A percentile compares a stretch with the other conserved stretches of the same genome.
Evolutionary conservation across 257 asterid species (phyloP).

Genomic region (Capsicum baccatum): DNA sequence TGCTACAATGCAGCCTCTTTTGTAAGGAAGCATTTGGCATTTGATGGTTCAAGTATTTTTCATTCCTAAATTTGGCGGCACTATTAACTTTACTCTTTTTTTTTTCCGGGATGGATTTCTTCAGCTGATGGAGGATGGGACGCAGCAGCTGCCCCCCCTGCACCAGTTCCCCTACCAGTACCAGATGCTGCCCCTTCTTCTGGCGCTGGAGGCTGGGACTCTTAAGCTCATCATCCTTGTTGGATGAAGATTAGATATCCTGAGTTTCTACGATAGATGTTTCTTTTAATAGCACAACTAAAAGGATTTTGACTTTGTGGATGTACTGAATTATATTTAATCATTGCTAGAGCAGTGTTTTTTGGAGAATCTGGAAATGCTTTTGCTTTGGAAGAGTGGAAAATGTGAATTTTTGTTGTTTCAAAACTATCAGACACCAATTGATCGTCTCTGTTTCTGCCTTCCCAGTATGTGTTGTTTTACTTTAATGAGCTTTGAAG

Average conservation of each 20-base stretch:
- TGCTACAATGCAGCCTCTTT: neutral
- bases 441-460: neutral
- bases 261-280: constrained; percentile 3
- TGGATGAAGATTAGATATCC: neutral
- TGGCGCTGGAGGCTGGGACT: constrained; percentile 20
- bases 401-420: neutral
- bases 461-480: neutral
- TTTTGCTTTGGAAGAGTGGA: neutral
- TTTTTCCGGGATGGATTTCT: neutral
- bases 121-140: constrained; percentile 36
- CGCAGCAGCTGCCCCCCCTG: constrained; percentile 1
- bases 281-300: neutral
- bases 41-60: neutral
- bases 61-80: neutral
- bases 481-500: neutral
- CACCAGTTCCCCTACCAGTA: neutral
- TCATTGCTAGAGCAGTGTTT: constrained; percentile 16
- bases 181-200: neutral
- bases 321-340: constrained; percentile 26
- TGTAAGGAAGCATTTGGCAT: neutral
- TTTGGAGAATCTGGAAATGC: constrained; percentile 11
- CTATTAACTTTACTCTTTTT: neutral
- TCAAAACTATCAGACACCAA: neutral
- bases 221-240: neutral
- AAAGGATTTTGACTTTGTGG: constrained; percentile 11